Base-by-base conservation (phyloP, 2,329 filamentous ascomycete species). In the Botryotinia convoluta region DNA sequence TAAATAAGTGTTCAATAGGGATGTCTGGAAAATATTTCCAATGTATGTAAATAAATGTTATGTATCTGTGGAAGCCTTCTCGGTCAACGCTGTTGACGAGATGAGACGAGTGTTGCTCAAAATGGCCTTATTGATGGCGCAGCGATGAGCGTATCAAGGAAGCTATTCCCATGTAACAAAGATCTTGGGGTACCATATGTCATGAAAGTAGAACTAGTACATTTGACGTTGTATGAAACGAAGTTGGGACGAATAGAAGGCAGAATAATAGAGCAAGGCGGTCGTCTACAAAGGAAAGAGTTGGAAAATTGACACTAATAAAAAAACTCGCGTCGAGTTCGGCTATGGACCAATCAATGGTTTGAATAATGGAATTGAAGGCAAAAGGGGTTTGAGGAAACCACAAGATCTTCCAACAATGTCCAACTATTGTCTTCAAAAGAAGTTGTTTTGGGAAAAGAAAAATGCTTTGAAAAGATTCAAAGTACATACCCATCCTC, bases 301-400 rank as follows among this genome's bases (percentile, higher is more conserved):
- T 29, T n/a, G 51, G 10, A 54, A 54, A 29, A 29, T 54, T 68
- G 65, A 68, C 65, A 39, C 35, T 68, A 57, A 37, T 42, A 0
- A 68, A 37, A 57, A 54, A 61, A 16, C 48, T 42, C 35, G 26
- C 51, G 29, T 18, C 16, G 45, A 42, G 35, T 9, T 42, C 35
- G 65, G 45, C n/a, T 42, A 68, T 42, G 39, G 48, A 26, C 65
- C 65, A 68, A 68, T 54, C 65, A 68, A 57, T 57, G 6, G 29
- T 22, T 26, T 57, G 9, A 42, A 68, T 42, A 10, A 42, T 57
- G 20, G n/a, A 22, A 57, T 7, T 57, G 48, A 57, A 57, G 37
- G n/a, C 18, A 68, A 68, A 68, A 57, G 65, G 65, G 48, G 65
- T 22, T 68, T 42, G 48, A 32, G 35, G 10, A 14, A 68, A 32